Evolutionary conservation across 768 basidiomycete genomes (phyloP).

Genomic region (Mycena maculata): DNA sequence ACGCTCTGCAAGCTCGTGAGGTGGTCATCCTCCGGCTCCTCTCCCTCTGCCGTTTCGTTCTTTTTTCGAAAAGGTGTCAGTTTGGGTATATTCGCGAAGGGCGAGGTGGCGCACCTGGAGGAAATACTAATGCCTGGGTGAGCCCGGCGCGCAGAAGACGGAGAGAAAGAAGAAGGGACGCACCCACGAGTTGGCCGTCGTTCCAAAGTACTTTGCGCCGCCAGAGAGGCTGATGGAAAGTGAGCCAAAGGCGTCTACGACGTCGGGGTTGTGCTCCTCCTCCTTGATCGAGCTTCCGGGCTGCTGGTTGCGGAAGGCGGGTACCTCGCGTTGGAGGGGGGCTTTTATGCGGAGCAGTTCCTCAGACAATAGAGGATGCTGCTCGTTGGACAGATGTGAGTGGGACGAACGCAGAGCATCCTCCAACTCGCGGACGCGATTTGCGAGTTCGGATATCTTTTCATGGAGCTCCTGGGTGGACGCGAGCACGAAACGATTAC

Average conservation of each 20-base stretch:
- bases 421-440: slow-evolving; percentile 81
- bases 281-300: slow-evolving; percentile 61
- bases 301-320: slow-evolving; percentile 51
- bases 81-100: slow-evolving; percentile 16
- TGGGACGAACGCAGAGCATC: slow-evolving; percentile 75
- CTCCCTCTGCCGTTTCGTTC: slow-evolving; percentile 72
- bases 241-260: slow-evolving; percentile 84
- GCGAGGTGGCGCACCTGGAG: slow-evolving; percentile 65
- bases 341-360: slow-evolving; percentile 82
- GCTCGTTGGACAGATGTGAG: slow-evolving; percentile 64
- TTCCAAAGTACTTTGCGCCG: slow-evolving; percentile 80
- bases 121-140: slow-evolving; percentile 65
- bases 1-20: slow-evolving; percentile 62
- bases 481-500: slow-evolving; percentile 84
- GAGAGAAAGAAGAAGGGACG: slow-evolving; percentile 38
- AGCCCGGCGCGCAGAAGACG: slow-evolving; percentile 19
- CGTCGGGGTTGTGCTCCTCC: slow-evolving; percentile 72
- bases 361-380: slow-evolving; percentile 75
- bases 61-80: slow-evolving; percentile 45
- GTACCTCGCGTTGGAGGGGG: slow-evolving; percentile 77
- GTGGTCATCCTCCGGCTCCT: slow-evolving; percentile 59
- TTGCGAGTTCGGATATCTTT: slow-evolving; percentile 80
- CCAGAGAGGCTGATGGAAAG: slow-evolving; percentile 80
- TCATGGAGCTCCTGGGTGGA: slow-evolving; percentile 86
- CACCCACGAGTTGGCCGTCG: slow-evolving; percentile 83